Base-by-base conservation (phyloP, 176 grass and related monocot genomes). In the Stipa capillata region DNA sequence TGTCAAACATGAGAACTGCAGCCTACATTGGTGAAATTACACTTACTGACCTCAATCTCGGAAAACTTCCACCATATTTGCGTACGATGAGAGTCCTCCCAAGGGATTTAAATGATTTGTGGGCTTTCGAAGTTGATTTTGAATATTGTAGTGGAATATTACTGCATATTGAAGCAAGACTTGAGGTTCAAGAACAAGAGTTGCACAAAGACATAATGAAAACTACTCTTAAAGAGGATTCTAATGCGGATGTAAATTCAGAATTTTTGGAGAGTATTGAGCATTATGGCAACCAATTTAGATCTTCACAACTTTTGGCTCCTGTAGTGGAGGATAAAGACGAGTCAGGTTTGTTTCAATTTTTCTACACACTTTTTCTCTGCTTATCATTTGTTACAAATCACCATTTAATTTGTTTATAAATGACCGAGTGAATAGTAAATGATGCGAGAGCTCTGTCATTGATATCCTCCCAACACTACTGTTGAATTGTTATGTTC, bases 91-190 rank as follows among this genome's bases (percentile, higher is more conserved):
- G 84, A 84, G 72, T 81, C 44, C 71, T 83, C 63, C 80, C 88
- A 49, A 51, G 44, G 61, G 80, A 94, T 53, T 80, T 91, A 31
- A 87, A 72, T 77, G 89, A 94, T 65, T 12, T 72, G 29, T 89
- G 83, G 85, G 83, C 92, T 69, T 87, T 94, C 48, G 89, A 94
- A 79, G 72, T 91, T 68, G 92, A 94, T 79, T 89, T 94, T 76
- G 92, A 94, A 74, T 89, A 86, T 79, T 78, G 80, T 48, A 75
- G 80, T 73, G 77, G 84, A 59, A 84, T 95, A 63, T 20, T 73
- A 29, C 85, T 91, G 62, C 65, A 91, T 74, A 68, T 90, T 51
- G 74, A 90, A 69, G 92, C 93, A 51, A 92, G 93, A 48, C 90
- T 97, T 14, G 93, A 92, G 73, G 47, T 97, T 81, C 45, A 35